These are phyloP conservation scores for Guyanaporus albipodus DNA, from an alignment of 768 basidiomycete genomes.

Conservation along the genomic window DNA sequence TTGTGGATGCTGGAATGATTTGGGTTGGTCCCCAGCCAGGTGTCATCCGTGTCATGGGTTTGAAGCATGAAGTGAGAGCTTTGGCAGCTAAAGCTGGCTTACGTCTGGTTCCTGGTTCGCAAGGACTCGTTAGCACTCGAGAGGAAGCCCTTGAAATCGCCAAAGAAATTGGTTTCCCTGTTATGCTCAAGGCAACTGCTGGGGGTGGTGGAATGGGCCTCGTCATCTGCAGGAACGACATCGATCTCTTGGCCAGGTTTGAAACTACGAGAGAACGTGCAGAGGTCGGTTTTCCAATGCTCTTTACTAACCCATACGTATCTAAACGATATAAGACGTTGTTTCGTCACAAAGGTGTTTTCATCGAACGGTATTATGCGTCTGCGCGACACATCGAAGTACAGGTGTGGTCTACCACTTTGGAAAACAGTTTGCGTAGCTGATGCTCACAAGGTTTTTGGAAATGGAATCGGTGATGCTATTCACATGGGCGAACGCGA, in stretches of 20 bases:
- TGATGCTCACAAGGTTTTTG: constrained; percentile 49
- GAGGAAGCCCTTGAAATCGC: constrained; percentile 43
- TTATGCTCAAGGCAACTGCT: constrained; percentile 64
- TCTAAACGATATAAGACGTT: constrained; percentile 31
- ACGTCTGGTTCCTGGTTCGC: constrained; percentile 54
- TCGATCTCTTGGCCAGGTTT: constrained; percentile 38
- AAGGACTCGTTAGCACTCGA: constrained; percentile 40
- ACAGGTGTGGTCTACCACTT: constrained; percentile 37
- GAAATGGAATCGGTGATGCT: constrained; percentile 55
- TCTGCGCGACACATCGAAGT: constrained; percentile 63
- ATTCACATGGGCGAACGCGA: constrained; percentile 69
- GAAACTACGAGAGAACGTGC: constrained; percentile 38
- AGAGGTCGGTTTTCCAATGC: constrained; percentile 15
- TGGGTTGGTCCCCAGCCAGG: constrained; percentile 56
- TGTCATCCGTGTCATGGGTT: constrained; percentile 51
- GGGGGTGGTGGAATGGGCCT: constrained; percentile 72
- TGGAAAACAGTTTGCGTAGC: not conserved
- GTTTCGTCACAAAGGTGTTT: constrained; percentile 50
- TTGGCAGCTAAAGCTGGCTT: constrained; percentile 47
- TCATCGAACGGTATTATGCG: constrained; percentile 57
- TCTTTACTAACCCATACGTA: not conserved
- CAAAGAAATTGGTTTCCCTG: constrained; percentile 47
- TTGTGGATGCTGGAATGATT: constrained; percentile 46
- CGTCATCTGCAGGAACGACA: constrained; percentile 45
- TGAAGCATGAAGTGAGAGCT: constrained; percentile 55